Percentiles rank a stretch among this genome's conserved stretches.
Evolutionary conservation across 2,329 filamentous ascomycete species (phyloP).

Genomic region (Neoscytalidium dimidiatum): DNA sequence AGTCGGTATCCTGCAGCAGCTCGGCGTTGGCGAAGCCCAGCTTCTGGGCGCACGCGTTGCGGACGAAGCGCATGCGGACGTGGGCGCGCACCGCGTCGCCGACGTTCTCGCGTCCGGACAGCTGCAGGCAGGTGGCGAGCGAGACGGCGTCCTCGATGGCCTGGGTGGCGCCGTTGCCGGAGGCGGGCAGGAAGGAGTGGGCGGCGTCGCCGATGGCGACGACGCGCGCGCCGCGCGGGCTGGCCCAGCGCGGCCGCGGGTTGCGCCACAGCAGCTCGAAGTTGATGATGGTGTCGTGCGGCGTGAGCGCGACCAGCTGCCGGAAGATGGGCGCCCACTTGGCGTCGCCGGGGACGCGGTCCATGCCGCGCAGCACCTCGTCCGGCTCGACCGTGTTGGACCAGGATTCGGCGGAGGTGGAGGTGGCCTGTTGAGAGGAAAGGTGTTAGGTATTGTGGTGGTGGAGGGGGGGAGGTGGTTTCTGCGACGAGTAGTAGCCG

Average conservation of each 20-base stretch:
- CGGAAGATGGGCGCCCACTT: conserved; percentile 51
- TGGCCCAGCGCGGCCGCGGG: conserved; percentile 48
- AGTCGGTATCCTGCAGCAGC: conserved; percentile 51
- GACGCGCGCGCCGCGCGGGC: conserved; percentile 43
- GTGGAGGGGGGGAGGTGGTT: neutral
- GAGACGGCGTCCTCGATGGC: conserved; percentile 51
- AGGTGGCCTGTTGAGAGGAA: conserved; percentile 38
- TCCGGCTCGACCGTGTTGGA: conserved; percentile 49
- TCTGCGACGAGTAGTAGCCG: conserved; percentile 16
- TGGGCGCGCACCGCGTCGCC: conserved; percentile 43
- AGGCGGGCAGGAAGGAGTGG: conserved; percentile 49
- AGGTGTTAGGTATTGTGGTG: neutral
- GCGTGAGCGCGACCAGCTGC: conserved; percentile 46
- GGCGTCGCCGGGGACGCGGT: conserved; percentile 44
- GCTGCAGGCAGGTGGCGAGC: conserved; percentile 48
- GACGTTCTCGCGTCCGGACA: conserved; percentile 39
- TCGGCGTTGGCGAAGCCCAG: conserved; percentile 51
- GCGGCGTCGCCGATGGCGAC: conserved; percentile 49
- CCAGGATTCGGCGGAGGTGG: conserved; percentile 48
- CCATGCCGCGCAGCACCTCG: conserved; percentile 49
- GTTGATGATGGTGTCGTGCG: conserved; percentile 50
- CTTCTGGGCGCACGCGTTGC: conserved; percentile 52
- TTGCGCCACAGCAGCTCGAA: conserved; percentile 52
- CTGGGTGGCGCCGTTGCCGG: conserved; percentile 49
- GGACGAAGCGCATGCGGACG: conserved; percentile 48